A percentile compares a stretch with the other conserved stretches of the same genome.
Conservation (phyloP, 441 rosid genomes). For the Cnidoscolus chayamansa region DNA sequence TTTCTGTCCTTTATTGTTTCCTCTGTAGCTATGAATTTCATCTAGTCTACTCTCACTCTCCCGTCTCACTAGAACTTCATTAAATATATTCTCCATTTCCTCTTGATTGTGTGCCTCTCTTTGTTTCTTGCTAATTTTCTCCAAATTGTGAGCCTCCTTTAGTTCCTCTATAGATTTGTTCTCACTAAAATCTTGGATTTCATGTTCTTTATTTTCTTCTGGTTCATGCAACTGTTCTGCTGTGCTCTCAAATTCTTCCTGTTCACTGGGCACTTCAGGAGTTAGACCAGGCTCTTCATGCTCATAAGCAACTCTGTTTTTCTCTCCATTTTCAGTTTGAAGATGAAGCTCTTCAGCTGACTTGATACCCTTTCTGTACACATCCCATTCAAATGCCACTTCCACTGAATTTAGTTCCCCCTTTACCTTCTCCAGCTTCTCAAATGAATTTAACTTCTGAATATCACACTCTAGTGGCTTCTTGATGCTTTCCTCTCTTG, state of each 20-base stretch:
- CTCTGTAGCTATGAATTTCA: constrained; percentile 25
- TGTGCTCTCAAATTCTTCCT: constrained; percentile 23
- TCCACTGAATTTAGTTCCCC: constrained; percentile 8
- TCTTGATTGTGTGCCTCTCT: constrained; percentile 26
- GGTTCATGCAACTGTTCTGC: constrained; percentile 25
- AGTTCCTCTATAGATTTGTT: constrained; percentile 17
- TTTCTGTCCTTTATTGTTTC: constrained; percentile 36
- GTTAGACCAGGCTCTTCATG: constrained; percentile 8
- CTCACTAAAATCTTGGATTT: constrained; percentile 28
- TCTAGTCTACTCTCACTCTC: constrained; percentile 18
- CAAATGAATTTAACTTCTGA: constrained; percentile 3
- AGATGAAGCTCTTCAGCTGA: constrained; percentile 22
- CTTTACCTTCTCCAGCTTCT: constrained; percentile 13
- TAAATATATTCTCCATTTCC: constrained; percentile 26
- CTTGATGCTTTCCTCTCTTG: constrained; percentile 16
- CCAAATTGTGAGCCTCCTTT: constrained; percentile 20
- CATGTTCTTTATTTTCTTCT: constrained; percentile 22
- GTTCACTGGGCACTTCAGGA: constrained; percentile 14
- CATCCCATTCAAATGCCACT: constrained; percentile 12
- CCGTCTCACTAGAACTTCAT: constrained; percentile 23
- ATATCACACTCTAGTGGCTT: constrained; percentile 21
- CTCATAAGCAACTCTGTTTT: not conserved
- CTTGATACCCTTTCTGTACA: constrained; percentile 16
- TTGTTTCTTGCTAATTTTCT: constrained; percentile 25
- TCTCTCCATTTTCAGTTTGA: constrained; percentile 21